These are phyloP conservation scores for Diplodia scrobiculata DNA, from an alignment of 2,329 filamentous ascomycete genomes.

Conservation along the genomic window DNA sequence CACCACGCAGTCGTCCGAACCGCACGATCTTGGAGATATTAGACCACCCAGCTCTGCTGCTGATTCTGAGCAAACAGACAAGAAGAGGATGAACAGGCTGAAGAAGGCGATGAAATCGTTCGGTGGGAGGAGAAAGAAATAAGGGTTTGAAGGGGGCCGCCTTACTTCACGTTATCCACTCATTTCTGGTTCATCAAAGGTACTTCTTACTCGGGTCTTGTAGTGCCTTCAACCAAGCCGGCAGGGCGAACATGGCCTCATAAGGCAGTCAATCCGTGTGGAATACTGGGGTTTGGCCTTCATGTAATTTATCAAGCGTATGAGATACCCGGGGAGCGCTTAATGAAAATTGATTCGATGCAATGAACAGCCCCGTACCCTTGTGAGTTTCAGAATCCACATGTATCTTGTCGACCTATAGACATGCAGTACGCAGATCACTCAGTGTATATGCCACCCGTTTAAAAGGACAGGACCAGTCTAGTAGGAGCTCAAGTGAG, in stretches of 20 bases:
- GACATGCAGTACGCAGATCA: neutral
- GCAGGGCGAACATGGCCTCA: neutral
- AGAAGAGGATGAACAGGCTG: conserved; percentile 25
- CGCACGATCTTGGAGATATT: conserved; percentile 8
- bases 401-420: neutral
- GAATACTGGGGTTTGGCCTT: conserved; percentile 1
- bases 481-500: neutral
- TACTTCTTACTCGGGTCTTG: neutral
- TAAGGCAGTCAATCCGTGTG: neutral
- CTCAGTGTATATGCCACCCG: neutral
- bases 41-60: conserved; percentile 25
- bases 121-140: conserved; percentile 24
- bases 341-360: neutral
- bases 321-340: conserved; percentile 23
- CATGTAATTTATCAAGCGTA: conserved; percentile 22
- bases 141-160: neutral
- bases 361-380: neutral
- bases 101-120: conserved; percentile 29
- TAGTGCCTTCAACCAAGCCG: neutral
- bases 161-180: neutral
- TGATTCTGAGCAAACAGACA: conserved; percentile 22
- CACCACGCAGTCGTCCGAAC: conserved; percentile 22
- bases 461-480: neutral
- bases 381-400: neutral
- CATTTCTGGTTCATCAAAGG: neutral